Conservation (phyloP, 257 asterid species). For the Marsdenia floribunda region DNA sequence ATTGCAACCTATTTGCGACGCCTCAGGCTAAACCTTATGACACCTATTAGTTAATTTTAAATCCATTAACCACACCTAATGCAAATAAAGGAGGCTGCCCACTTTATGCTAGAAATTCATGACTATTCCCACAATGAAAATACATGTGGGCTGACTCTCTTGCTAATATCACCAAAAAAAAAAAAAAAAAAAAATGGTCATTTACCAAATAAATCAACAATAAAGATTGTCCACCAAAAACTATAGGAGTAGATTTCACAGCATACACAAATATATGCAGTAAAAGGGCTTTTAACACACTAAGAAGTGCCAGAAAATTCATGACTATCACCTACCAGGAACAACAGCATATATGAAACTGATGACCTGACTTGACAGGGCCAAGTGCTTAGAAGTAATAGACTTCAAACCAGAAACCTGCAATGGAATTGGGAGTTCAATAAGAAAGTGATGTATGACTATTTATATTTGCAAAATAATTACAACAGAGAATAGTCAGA, state of each 20-base stretch:
- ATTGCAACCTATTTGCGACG: background rate
- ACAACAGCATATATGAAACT: slow-evolving; percentile 76
- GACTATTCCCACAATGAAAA: background rate
- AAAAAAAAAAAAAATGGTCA: background rate
- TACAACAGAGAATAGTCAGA: background rate
- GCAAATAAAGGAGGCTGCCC: background rate
- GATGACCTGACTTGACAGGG: slow-evolving; percentile 97
- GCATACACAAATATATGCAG: background rate
- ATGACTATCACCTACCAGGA: slow-evolving; percentile 68
- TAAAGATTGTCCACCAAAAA: background rate
- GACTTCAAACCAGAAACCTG: slow-evolving; percentile 99
- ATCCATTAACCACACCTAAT: background rate
- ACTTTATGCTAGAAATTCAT: background rate
- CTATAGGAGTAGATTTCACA: background rate
- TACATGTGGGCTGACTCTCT: background rate
- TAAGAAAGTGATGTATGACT: background rate
- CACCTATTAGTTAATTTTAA: background rate
- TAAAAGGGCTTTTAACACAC: background rate
- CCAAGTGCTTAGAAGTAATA: slow-evolving; percentile 95
- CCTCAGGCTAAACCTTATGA: background rate
- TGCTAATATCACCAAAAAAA: background rate
- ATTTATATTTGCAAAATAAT: background rate
- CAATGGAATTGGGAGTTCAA: slow-evolving; percentile 11
- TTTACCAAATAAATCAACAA: background rate
- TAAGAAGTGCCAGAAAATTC: slow-evolving; percentile 6